These are phyloP conservation scores for Phytopythium boreale DNA, from an alignment of 352 stramenopile genomes.

Conservation along the genomic window DNA sequence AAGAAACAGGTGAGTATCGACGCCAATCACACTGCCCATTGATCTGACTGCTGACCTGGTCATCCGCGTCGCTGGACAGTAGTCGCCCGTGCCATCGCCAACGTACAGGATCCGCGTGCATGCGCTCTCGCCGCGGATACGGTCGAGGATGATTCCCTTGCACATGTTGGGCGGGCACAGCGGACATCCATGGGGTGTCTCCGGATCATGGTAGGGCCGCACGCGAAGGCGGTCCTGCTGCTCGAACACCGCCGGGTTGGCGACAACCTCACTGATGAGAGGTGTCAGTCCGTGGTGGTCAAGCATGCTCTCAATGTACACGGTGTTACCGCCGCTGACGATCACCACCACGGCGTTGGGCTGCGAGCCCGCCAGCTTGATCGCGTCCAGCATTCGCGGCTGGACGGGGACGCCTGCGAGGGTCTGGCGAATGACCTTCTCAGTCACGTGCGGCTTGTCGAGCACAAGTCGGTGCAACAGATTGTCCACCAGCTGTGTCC, in stretches of 20 bases:
- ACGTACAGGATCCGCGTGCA: constrained; percentile 67
- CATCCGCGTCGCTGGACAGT: constrained; percentile 53
- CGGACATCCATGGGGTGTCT: constrained; percentile 43
- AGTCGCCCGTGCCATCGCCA: constrained; percentile 70
- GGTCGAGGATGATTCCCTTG: constrained; percentile 67
- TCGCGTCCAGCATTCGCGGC: constrained; percentile 63
- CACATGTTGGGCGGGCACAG: constrained; percentile 82
- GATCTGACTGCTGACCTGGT: constrained; percentile 28
- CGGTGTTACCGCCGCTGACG: constrained; percentile 75
- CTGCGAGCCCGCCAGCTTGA: constrained; percentile 33
- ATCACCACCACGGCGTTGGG: constrained; percentile 53
- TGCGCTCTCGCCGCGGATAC: constrained; percentile 22
- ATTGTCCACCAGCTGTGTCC: constrained; percentile 68
- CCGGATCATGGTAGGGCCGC: constrained; percentile 41
- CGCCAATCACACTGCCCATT: neutral
- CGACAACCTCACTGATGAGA: constrained; percentile 48
- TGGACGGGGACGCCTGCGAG: constrained; percentile 56
- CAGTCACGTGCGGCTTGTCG: constrained; percentile 36
- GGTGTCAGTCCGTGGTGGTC: constrained; percentile 26
- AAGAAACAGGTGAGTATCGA: neutral
- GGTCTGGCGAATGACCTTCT: constrained; percentile 31
- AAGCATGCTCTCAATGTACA: constrained; percentile 81
- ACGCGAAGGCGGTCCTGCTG: constrained; percentile 24
- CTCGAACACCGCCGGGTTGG: constrained; percentile 51
- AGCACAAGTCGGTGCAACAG: constrained; percentile 36